Evolutionary conservation across 108 stramenopile genomes (phyloP).

Genomic region (Skeletonema costatum): DNA sequence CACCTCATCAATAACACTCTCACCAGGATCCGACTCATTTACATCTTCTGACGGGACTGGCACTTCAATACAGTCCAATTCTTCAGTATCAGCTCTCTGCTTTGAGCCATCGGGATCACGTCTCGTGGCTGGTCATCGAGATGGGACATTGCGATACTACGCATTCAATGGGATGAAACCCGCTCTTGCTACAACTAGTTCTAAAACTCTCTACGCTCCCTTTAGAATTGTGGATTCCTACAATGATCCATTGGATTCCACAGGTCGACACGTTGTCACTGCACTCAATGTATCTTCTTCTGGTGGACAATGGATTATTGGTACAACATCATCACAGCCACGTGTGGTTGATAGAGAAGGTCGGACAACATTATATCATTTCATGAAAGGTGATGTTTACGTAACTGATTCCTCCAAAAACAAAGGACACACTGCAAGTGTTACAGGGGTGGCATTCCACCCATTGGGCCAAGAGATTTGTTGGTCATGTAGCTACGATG

Average conservation of each 20-base stretch:
- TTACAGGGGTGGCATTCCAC: constrained; percentile 88
- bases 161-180: constrained; percentile 90
- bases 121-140: constrained; percentile 79
- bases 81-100: constrained; percentile 51
- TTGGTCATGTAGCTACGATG: constrained; percentile 81
- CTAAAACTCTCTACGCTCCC: constrained; percentile 29
- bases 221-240: constrained; percentile 50
- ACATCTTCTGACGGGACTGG: constrained; percentile 45
- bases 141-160: constrained; percentile 70
- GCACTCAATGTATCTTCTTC: constrained; percentile 44
- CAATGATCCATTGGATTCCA: constrained; percentile 47
- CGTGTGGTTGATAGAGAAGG: constrained; percentile 85
- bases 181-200: not conserved
- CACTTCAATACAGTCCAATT: constrained; percentile 37
- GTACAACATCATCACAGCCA: constrained; percentile 81
- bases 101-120: constrained; percentile 87
- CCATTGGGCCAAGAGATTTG: constrained; percentile 79
- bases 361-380: constrained; percentile 61
- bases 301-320: constrained; percentile 82
- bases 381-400: constrained; percentile 88
- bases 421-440: constrained; percentile 80
- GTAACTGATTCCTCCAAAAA: constrained; percentile 85
- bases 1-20: constrained; percentile 39
- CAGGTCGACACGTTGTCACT: constrained; percentile 46
- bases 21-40: constrained; percentile 46